Evolutionary conservation across 345 rosid genomes (phyloP).

Genomic region (Toxicodendron radicans): DNA sequence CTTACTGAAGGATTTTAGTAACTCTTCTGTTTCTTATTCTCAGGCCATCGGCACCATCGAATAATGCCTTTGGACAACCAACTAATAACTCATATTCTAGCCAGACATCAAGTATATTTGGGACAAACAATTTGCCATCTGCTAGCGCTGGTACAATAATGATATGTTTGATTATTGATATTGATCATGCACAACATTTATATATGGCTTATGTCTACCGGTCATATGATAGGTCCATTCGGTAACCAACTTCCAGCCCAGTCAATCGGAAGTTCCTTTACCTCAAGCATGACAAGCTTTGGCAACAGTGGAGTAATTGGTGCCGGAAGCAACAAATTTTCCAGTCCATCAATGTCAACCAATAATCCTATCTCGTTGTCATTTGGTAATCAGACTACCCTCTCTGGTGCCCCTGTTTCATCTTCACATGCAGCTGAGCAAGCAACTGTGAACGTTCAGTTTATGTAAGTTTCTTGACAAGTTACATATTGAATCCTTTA

Average conservation of each 20-base stretch:
- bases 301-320: conserved; percentile 20
- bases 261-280: conserved; percentile 21
- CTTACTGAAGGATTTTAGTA: conserved; percentile 2
- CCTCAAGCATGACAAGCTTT: conserved; percentile 24
- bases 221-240: conserved; percentile 25
- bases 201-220: conserved; percentile 24
- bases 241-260: conserved; percentile 31
- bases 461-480: conserved; percentile 32
- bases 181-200: neutral
- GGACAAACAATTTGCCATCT: conserved; percentile 23
- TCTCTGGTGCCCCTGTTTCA: conserved; percentile 14
- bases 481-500: neutral
- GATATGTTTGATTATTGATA: conserved; percentile 10
- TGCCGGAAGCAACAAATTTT: conserved; percentile 23
- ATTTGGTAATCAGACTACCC: conserved; percentile 21
- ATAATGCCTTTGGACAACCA: conserved; percentile 45
- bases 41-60: conserved; percentile 36
- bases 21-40: conserved; percentile 15
- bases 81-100: conserved; percentile 40
- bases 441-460: conserved; percentile 21
- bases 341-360: conserved; percentile 23
- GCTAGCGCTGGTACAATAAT: conserved; percentile 26
- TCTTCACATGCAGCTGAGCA: conserved; percentile 26
- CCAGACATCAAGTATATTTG: conserved; percentile 38
- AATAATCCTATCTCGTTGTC: conserved; percentile 23